These are phyloP conservation scores for Chrysopogon serrulatus DNA, from an alignment of 176 grass and related monocot species.

Conservation along the genomic window DNA sequence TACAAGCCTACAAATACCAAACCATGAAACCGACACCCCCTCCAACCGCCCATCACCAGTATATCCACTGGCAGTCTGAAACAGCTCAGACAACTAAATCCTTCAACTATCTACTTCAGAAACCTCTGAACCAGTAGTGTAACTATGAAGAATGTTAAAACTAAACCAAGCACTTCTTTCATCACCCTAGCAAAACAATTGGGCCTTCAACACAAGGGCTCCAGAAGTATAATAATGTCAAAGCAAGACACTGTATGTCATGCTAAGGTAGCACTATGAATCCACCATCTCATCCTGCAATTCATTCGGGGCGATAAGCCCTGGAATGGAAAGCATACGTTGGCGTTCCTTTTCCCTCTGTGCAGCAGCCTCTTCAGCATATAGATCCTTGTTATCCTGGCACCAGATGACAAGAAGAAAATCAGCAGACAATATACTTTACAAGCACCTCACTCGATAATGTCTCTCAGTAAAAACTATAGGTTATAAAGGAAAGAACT, in stretches of 20 bases:
- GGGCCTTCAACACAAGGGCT: background rate
- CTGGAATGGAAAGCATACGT: slow-evolving; percentile 64
- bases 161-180: slow-evolving; percentile 5
- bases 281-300: slow-evolving; percentile 76
- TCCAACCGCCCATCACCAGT: no score
- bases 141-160: slow-evolving; percentile 6
- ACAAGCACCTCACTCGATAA: background rate
- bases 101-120: slow-evolving; percentile 26
- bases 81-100: slow-evolving; percentile 22
- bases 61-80: slow-evolving; percentile 36
- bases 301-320: slow-evolving; percentile 70
- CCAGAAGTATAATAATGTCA: background rate
- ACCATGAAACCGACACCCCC: background rate
- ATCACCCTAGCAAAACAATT: background rate
- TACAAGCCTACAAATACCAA: slow-evolving; percentile 21
- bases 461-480: background rate
- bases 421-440: background rate
- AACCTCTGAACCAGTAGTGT: background rate
- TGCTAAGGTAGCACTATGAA: slow-evolving; percentile 21
- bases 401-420: background rate
- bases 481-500: background rate
- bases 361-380: slow-evolving; percentile 64
- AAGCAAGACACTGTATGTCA: background rate
- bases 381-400: slow-evolving; percentile 78
- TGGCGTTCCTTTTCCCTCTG: slow-evolving; percentile 60